phyloP scores from a whole-genome alignment of 2,329 filamentous ascomycete genomes.

The Rutstroemia sydowiana region DNA sequence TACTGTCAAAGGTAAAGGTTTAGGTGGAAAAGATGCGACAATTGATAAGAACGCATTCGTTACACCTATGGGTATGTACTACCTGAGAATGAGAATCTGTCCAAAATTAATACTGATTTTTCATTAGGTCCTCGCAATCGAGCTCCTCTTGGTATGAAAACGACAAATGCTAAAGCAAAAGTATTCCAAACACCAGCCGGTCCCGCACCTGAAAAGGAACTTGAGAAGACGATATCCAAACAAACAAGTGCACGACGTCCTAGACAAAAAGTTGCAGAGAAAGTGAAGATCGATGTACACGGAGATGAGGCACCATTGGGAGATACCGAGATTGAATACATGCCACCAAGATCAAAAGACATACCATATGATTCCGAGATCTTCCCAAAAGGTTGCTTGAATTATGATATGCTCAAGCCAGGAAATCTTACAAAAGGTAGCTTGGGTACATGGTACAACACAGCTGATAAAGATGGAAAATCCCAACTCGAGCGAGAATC shows the following conservation, averaged over 20 bases:
- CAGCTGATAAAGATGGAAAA: constrained; percentile 60
- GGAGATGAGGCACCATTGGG: constrained; percentile 41
- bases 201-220: constrained; percentile 49
- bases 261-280: constrained; percentile 44
- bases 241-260: constrained; percentile 49
- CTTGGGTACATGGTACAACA: constrained; percentile 40
- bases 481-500: constrained; percentile 55
- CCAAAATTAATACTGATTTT: neutral
- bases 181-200: constrained; percentile 59
- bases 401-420: constrained; percentile 49
- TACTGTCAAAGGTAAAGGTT: constrained; percentile 44
- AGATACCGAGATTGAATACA: constrained; percentile 76
- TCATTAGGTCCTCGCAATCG: constrained; percentile 48
- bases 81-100: constrained; percentile 31
- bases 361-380: constrained; percentile 63
- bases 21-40: constrained; percentile 43
- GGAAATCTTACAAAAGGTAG: constrained; percentile 50
- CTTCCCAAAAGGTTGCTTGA: constrained; percentile 50
- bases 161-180: constrained; percentile 83
- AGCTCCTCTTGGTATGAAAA: constrained; percentile 86
- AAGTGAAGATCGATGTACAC: constrained; percentile 58
- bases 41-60: constrained; percentile 57
- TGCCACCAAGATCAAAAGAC: constrained; percentile 65
- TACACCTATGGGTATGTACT: constrained; percentile 65
- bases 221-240: constrained; percentile 54